Evolutionary conservation across 2,329 filamentous ascomycete genomes (phyloP).

Genomic region (Akanthomyces muscarius): DNA sequence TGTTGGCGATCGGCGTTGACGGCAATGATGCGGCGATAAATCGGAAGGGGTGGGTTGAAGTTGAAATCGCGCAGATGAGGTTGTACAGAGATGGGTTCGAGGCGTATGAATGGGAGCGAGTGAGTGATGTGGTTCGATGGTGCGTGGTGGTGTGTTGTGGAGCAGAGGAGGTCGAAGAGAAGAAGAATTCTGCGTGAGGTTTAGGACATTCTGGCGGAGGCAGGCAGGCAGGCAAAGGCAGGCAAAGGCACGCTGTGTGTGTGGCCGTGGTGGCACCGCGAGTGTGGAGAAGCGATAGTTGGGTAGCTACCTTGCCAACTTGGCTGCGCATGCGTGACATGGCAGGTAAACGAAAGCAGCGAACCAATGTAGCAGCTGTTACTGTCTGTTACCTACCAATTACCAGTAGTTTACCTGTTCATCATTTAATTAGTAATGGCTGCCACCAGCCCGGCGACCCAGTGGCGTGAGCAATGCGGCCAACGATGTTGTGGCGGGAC

Average conservation of each 20-base stretch:
- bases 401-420: too few relatives aligned
- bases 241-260: not conserved
- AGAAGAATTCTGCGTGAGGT: constrained; percentile 16
- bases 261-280: constrained; percentile 1
- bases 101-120: not conserved
- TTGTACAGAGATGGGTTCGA: constrained; percentile 7
- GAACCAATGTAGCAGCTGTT: too few relatives aligned
- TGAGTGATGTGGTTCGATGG: constrained; percentile 3
- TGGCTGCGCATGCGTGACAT: too few relatives aligned
- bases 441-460: too few relatives aligned
- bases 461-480: too few relatives aligned
- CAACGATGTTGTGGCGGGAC: too few relatives aligned
- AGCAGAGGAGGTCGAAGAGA: constrained; percentile 13
- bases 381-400: too few relatives aligned
- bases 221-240: not conserved
- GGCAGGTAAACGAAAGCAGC: too few relatives aligned
- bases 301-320: too few relatives aligned
- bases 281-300: constrained; percentile 9
- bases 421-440: too few relatives aligned
- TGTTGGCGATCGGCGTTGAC: constrained; percentile 1
- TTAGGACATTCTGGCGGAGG: constrained; percentile 3
- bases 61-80: not conserved
- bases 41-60: not conserved
- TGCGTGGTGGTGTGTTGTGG: constrained; percentile 17
- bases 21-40: not conserved